Percentiles rank a stretch among this genome's conserved stretches.
Evolutionary conservation across 306 rosid species (phyloP).

Genomic region (Trichosanthes truncata): DNA sequence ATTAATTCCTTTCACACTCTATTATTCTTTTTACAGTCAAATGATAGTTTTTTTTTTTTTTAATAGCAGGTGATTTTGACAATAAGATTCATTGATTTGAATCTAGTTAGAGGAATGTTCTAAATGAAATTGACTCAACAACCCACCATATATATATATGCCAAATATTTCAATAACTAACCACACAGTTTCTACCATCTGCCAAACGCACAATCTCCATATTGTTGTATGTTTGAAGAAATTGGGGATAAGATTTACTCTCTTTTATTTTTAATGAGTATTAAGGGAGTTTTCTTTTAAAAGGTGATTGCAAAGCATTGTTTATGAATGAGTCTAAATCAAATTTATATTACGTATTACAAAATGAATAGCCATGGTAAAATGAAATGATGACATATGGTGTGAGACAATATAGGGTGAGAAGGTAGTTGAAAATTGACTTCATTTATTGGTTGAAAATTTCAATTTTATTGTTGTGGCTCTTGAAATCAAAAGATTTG

Average conservation of each 20-base stretch:
- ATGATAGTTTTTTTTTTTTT: background rate
- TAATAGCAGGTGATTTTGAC: background rate
- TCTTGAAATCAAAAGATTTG: background rate
- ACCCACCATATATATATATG: background rate
- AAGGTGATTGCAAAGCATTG: background rate
- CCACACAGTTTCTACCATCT: background rate
- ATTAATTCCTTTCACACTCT: background rate
- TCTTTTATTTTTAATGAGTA: background rate
- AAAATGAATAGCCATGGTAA: background rate
- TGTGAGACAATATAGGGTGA: background rate
- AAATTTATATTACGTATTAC: background rate
- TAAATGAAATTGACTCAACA: constrained; percentile 6
- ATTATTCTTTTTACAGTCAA: background rate
- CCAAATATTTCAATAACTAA: background rate
- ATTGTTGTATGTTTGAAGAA: background rate
- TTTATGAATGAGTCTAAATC: background rate
- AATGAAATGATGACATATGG: background rate
- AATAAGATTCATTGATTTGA: background rate
- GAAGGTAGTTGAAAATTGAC: background rate
- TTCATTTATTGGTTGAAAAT: background rate
- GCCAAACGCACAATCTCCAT: background rate
- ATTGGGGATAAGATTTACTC: background rate
- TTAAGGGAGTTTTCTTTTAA: background rate
- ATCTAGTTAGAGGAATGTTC: background rate
- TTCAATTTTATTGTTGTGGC: background rate